Base-by-base conservation (phyloP, 2,329 filamentous ascomycete genomes). In the Fusarium fracticaudum region DNA sequence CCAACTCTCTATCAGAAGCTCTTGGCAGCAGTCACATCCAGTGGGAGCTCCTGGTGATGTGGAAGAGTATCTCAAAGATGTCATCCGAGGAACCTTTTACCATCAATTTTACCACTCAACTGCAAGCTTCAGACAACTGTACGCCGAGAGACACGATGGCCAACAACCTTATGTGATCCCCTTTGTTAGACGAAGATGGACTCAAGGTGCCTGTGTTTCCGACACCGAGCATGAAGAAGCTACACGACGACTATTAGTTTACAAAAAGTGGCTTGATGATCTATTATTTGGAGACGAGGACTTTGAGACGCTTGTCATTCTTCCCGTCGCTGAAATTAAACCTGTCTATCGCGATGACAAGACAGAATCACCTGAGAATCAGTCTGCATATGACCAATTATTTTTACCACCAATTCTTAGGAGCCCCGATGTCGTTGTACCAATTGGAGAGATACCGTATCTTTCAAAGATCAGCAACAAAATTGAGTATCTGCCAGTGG, bases 121-220 rank as follows among this genome's bases (percentile, higher is more conserved):
- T 8, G 13, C 6, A 15, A 33, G 9, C 8, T 53, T 53, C 12
- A 53, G 50, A 38, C 14, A 38, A 8, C 0, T 12, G 6, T 38
- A 53, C n/a, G 8, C n/a, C 0, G 9, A 26, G 4, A 38, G 24
- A 53, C 4, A 53, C 2, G 4, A 22, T 3, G n/a, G 33, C 3
- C n/a, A 18, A 10, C 18, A 8, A 3, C 50, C 50, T 5, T 38
- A 53, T 53, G 33, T 38, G 6, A 53, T 53, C 2, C 50, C 33
- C 6, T 53, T 53, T 15, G 33, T 53, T 54, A 9, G 4, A 29
- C 35, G 9, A 22, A 54, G 50, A 8, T 54, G 50, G 50, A 3
- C 50, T 29, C 12, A 2, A 5, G 50, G 33, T 3, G 50, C 50
- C 3, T 38, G 13, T 3, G 50, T 54, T 38, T 54, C 50, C 1